A percentile compares a stretch with the other conserved stretches of the same genome.
phyloP scores from a whole-genome alignment of 225 moss, liverwort and hornwort genomes.

The Anthoceros angustus region DNA sequence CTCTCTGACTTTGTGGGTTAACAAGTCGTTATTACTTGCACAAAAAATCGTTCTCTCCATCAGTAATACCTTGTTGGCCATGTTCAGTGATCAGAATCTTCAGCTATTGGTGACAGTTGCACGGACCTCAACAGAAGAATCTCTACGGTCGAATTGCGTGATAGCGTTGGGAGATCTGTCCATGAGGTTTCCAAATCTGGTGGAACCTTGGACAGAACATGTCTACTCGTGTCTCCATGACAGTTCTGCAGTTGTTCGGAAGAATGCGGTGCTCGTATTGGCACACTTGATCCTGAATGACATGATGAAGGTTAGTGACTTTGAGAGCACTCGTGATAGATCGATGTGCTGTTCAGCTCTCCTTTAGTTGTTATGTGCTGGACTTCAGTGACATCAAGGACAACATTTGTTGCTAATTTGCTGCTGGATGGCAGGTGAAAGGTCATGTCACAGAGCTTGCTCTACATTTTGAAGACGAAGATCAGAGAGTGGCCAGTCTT shows the following conservation, averaged over 20 bases:
- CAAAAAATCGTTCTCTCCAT: background rate
- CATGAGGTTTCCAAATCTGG: slow-evolving; percentile 80
- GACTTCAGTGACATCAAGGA: background rate
- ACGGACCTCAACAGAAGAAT: slow-evolving; percentile 61
- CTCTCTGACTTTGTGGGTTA: background rate
- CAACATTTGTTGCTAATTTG: background rate
- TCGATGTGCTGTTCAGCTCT: background rate
- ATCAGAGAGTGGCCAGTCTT: slow-evolving; percentile 73
- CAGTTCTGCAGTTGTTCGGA: slow-evolving; percentile 60
- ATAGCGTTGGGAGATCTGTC: slow-evolving; percentile 93
- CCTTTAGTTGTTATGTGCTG: background rate
- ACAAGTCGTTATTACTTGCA: background rate
- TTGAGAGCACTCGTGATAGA: background rate
- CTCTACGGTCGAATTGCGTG: slow-evolving; percentile 88
- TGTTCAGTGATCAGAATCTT: slow-evolving; percentile 68
- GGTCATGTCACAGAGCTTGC: slow-evolving; percentile 97
- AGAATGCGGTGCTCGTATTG: slow-evolving; percentile 82
- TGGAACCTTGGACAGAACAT: slow-evolving; percentile 98
- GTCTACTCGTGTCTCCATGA: slow-evolving; percentile 89
- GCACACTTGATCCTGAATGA: slow-evolving; percentile 98
- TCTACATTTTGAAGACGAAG: slow-evolving; percentile 80
- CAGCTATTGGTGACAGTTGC: slow-evolving; percentile 92
- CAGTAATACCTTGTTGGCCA: background rate
- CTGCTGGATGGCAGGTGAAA: slow-evolving; percentile 52
- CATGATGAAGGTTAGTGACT: slow-evolving; percentile 66